Evolutionary conservation across 257 asterid species (phyloP).

Genomic region (Pogostemon cablin): DNA sequence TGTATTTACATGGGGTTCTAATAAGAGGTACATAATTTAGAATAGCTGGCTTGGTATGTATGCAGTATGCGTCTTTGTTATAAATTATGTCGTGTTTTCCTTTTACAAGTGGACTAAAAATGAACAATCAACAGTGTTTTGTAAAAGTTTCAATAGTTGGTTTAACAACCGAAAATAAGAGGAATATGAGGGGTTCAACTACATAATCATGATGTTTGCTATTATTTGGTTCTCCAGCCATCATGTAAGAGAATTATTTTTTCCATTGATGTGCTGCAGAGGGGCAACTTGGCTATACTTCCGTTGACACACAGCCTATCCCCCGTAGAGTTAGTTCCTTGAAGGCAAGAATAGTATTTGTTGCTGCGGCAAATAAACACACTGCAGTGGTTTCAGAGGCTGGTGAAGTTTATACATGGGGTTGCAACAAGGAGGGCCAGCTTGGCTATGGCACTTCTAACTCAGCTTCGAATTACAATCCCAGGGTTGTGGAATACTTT

Average conservation of each 20-base stretch:
- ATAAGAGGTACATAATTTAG: constrained; percentile 70
- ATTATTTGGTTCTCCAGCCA: constrained; percentile 18
- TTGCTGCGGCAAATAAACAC: constrained; percentile 99
- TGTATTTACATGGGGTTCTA: constrained; percentile 98
- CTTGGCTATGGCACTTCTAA: constrained; percentile 98
- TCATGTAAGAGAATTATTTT: constrained; percentile 25
- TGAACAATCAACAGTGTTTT: constrained; percentile 6
- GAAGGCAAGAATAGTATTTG: constrained; percentile 74
- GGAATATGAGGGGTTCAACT: constrained; percentile 16
- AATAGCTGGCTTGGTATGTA: not conserved
- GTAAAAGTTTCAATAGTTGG: constrained; percentile 24
- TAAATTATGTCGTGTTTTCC: constrained; percentile 14
- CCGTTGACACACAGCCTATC: constrained; percentile 95
- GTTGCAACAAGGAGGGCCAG: constrained; percentile 99
- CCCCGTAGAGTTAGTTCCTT: constrained; percentile 93
- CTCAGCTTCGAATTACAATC: constrained; percentile 92
- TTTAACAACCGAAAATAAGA: constrained; percentile 21
- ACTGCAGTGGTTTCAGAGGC: constrained; percentile 86
- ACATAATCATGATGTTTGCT: constrained; percentile 3
- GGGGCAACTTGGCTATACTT: constrained; percentile 99
- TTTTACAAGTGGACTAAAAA: constrained; percentile 14
- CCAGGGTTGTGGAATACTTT: constrained; percentile 89
- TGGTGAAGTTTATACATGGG: constrained; percentile 98
- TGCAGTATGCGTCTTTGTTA: constrained; percentile 11
- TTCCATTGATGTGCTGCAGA: constrained; percentile 54